phyloP scores from a whole-genome alignment of 805 yeast genomes.

The Hanseniaspora vineae region DNA sequence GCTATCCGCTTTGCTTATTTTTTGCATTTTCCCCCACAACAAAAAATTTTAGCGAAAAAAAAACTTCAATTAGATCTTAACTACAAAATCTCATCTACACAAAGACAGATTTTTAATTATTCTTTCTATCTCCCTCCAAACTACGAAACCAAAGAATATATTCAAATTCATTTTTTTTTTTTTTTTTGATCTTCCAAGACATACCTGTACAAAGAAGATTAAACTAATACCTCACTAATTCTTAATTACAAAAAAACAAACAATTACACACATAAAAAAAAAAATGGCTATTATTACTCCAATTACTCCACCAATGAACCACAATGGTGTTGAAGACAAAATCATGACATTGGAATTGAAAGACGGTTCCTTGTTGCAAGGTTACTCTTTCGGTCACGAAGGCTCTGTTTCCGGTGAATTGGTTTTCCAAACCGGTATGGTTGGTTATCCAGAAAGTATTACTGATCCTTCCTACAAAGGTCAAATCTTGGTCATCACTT shows the following conservation, averaged over 20 bases:
- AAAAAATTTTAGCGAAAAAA: too few species aligned
- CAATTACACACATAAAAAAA: background rate
- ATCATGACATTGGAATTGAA: constrained; percentile 80
- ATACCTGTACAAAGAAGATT: background rate
- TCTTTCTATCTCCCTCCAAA: too few species aligned
- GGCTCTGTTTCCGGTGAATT: constrained; percentile 83
- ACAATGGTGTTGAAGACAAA: constrained; percentile 51
- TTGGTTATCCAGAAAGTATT: constrained; percentile 95
- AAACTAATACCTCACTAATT: too few species aligned
- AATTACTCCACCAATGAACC: constrained; percentile 79
- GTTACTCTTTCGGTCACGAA: constrained; percentile 94
- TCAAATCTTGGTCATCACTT: constrained; percentile 91
- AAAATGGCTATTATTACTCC: constrained; percentile 34
- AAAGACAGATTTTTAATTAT: background rate
- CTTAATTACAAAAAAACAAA: background rate
- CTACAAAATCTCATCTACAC: background rate
- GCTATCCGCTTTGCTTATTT: too few species aligned
- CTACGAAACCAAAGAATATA: too few species aligned
- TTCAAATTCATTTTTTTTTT: background rate
- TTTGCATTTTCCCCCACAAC: too few species aligned
- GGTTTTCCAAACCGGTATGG: constrained; percentile 99
- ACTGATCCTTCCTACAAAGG: constrained; percentile 98
- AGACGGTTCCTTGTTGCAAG: constrained; percentile 77
- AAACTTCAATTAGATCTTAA: background rate
- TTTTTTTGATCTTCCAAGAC: background rate